Base-by-base conservation (phyloP, 129 eudicot genomes). In the Solidago caesia region DNA sequence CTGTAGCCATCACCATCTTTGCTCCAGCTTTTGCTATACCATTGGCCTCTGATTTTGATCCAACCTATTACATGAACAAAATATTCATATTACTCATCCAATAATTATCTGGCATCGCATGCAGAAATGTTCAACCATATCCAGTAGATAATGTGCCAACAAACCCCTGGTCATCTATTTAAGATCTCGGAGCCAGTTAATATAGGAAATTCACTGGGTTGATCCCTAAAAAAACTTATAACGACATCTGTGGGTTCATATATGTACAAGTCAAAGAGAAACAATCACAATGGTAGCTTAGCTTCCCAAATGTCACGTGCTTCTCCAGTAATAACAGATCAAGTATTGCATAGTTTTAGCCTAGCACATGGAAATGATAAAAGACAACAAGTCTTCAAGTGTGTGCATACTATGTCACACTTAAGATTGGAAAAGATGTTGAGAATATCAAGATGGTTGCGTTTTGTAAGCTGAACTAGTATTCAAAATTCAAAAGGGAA, bases 11-110 rank as follows among this genome's bases (percentile, higher is more conserved):
- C 80, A 95, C 99, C 99, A 95, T 88, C 85, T 95, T 95, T 41
- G 99, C 99, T 70, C 99, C 99, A 84, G 99, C 79, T 84, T 95
- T 95, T 76, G 99, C 99, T 80, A 95, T 95, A 59, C 99, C 99
- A 73, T 77, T 85, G 65, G 99, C 93, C 88, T 95, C 97, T 15
- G 99, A 89, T 85, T 89, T 88, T 67, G 97, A 95, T 61, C 99
- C 99, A 82, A 95, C 99, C 99, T 94, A 77, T 61, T 58, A 81
- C 44, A 72, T 51, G 41, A 71, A 69, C 3, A 70, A 52, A 59
- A 43, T 8, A 6, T 64, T 21, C 63, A 16, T 60, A 70, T 70
- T 47, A 67, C 57, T 2, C 39, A 39, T 25, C 5, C 71, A 42
- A 41, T 33, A 47, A 13, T 27, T 52, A 63, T 14, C 9, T 57